Base-by-base conservation (phyloP, 192 early-diverging fungal genomes). In the Spizellomyces sp. region DNA sequence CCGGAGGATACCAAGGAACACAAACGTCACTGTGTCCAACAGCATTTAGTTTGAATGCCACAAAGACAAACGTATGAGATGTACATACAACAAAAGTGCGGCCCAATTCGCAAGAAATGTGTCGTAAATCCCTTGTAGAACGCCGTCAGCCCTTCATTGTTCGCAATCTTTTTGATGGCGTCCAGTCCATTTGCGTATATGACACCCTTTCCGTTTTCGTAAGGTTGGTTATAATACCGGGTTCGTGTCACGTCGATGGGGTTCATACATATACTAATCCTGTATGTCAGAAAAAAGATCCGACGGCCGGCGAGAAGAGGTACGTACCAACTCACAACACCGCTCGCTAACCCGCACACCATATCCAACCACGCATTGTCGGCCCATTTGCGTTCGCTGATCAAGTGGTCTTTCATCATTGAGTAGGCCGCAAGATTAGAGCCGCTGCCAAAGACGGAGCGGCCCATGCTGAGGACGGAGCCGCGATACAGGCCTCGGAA, bases 91-190 rank as follows among this genome's bases (percentile, higher is more conserved):
- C 88, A 90, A 58, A 92, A 92, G 69, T 92, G 90, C 47, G 90
- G 90, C 14, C 90, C 90, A 68, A 92, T 92, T 36, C 90, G 81
- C 75, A 92, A 82, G 64, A 92, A 92, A 50, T 92, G 90, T 5
- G 89, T 87, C 15, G 79, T 76, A 65, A 90, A 86, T 58, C 90
- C 90, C 64, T 88, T 90, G 75, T 92, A 92, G 55, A 92, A 89
- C 4, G 90, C 86, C 9, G 75, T 64, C 21, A 76, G 74, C 12
- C 90, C 90, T 75, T 92, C 90, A 64, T 78, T 73, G 56, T 75
- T 69, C 48, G 79, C 72, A 41, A 89, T 86, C n/a, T 85, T 90
- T 15, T 64, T 81, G 45, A 90, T 69, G 9, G 85, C 82, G 61
- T 86, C 85, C 3, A 77, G 5, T 36, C 79, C 83, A 52, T 79